Conservation (phyloP, 148 eudicot genomes). For the Silene uniflora region DNA sequence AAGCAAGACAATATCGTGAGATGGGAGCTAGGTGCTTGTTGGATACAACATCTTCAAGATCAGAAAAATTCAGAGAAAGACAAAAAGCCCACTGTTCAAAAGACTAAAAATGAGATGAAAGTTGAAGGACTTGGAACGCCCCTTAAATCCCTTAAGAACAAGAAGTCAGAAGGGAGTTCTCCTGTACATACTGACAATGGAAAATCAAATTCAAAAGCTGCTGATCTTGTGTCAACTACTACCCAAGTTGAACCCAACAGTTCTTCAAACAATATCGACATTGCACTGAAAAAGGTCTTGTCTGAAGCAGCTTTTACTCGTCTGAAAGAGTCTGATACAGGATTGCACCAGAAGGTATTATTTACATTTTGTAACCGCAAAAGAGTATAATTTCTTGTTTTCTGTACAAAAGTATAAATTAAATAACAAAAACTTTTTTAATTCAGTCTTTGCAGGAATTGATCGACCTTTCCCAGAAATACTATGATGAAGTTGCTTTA, state of each 20-base stretch:
- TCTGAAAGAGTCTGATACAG: conserved; percentile 82
- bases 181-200: conserved; percentile 36
- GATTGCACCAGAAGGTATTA: conserved; percentile 88
- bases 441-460: conserved; percentile 85
- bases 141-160: conserved; percentile 83
- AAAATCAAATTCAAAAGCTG: conserved; percentile 34
- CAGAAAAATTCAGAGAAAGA: conserved; percentile 83
- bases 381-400: not conserved
- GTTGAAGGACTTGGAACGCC: conserved; percentile 97
- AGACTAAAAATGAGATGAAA: conserved; percentile 80
- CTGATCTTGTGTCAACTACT: conserved; percentile 31
- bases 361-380: conserved; percentile 2
- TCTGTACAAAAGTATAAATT: not conserved
- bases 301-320: conserved; percentile 84
- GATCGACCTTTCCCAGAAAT: conserved; percentile 77
- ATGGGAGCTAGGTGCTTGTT: conserved; percentile 99
- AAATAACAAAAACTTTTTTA: conserved; percentile 6
- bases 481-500: conserved; percentile 88
- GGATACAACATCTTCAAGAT: conserved; percentile 99
- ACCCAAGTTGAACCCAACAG: conserved; percentile 37
- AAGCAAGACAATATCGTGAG: conserved; percentile 58
- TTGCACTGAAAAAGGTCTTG: conserved; percentile 56
- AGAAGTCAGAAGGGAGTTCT: conserved; percentile 53
- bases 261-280: conserved; percentile 48
- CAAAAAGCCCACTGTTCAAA: conserved; percentile 64